These are phyloP conservation scores for Helicostylum pulchrum DNA, from an alignment of 192 early-diverging fungal species.

Conservation along the genomic window DNA sequence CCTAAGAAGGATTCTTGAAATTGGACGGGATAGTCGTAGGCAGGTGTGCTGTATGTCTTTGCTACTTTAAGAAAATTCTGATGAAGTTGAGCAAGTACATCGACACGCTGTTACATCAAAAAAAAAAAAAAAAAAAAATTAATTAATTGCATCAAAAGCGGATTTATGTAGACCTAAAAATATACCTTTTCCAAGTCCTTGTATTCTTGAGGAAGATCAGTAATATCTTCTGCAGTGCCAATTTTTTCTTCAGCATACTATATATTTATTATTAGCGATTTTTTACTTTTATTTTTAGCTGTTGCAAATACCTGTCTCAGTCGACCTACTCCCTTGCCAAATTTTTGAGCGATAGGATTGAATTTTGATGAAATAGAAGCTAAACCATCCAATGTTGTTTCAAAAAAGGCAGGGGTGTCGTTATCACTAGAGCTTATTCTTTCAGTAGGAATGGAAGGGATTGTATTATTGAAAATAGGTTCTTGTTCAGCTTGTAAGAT, in stretches of 20 bases:
- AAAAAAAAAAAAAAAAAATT: background rate
- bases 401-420: background rate
- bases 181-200: constrained; percentile 76
- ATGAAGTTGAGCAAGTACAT: constrained; percentile 62
- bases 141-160: background rate
- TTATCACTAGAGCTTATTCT: too few species aligned
- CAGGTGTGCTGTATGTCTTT: constrained; percentile 63
- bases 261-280: constrained; percentile 15
- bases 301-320: constrained; percentile 42
- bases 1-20: constrained; percentile 65
- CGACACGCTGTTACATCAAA: constrained; percentile 59
- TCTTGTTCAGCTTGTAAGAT: too few species aligned
- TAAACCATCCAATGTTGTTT: constrained; percentile 37
- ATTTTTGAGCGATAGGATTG: constrained; percentile 40
- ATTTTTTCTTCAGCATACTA: constrained; percentile 63
- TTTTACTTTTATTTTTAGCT: background rate
- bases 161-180: background rate
- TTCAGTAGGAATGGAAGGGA: too few species aligned
- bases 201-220: constrained; percentile 88
- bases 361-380: constrained; percentile 36
- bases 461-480: too few species aligned
- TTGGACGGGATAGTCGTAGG: constrained; percentile 67
- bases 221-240: constrained; percentile 71
- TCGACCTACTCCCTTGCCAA: constrained; percentile 42
- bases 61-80: constrained; percentile 63